Base-by-base conservation (phyloP, 495 filamentous ascomycete species). In the Recurvomyces mirabilis region DNA sequence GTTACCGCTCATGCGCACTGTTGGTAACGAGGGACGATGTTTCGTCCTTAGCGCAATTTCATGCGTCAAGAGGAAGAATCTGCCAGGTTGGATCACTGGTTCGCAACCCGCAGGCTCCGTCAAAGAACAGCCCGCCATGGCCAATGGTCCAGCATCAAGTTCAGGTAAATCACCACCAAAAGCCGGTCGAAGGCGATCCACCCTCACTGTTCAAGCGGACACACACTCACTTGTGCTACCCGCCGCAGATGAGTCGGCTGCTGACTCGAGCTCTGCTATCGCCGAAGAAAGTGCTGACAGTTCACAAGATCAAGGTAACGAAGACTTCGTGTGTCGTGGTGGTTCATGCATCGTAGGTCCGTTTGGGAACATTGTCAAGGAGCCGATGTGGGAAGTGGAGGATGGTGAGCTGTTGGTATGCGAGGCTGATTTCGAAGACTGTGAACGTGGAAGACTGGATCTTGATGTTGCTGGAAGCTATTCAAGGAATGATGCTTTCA, bases 41-140 rank as follows among this genome's bases (percentile, higher is more conserved):
- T 86, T 88, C 48, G 87, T 96, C n/a, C 63, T 96, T 1, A 83
- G 77, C 47, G 76, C 81, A 10, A 95, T 94, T 59, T 87, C 93
- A 64, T 89, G 81, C 55, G 73, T 85, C 2, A 71, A 64, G 43
- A 63, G 63, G 38, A 69, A 65, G 22, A 63, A 81, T 46, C 59
- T 82, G 7, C 78, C 78, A 1, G 41, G 35, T 0, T 81, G 77
- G 77, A 69, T 79, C 32, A 67, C 30, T 7, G 22, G 20, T 31
- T 13, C 17, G 1, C 1, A 23, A 13, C 12, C 18, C 1, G 1
- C 38, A 13, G 24, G 38, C 5, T 20, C 17, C 10, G 34, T 5
- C 11, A 25, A 24, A 22, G 41, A 31, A n/a, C 22, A 42, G 30
- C 10, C 10, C 12, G 18, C 3, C 3, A 18, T 38, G 2, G 26